Percentiles rank a stretch among this genome's conserved stretches.
phyloP scores from a whole-genome alignment of 805 yeast genomes.

The Teunomyces cretensis region DNA sequence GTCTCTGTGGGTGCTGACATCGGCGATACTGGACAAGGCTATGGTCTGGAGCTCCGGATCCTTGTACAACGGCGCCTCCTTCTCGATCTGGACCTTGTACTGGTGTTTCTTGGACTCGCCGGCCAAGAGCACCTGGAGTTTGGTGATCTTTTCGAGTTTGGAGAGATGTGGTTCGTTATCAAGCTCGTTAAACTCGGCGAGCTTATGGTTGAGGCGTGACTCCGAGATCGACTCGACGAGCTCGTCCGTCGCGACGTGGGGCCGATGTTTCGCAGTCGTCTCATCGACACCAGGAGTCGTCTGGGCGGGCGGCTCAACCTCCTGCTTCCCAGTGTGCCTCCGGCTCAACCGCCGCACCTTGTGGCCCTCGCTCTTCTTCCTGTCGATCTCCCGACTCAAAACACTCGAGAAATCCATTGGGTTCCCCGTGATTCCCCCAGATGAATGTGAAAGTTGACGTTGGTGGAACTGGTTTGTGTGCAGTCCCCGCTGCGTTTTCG shows the following conservation, averaged over 20 bases:
- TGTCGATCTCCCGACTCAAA: slow-evolving; percentile 48
- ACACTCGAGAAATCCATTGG: slow-evolving; percentile 51
- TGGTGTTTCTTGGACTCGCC: slow-evolving; percentile 16
- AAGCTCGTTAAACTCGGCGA: slow-evolving; percentile 18
- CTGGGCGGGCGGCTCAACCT: slow-evolving; percentile 9
- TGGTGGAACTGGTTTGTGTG: too few relatives aligned
- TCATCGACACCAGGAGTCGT: neutral
- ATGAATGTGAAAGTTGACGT: neutral
- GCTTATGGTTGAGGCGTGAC: slow-evolving; percentile 20
- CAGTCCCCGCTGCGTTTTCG: too few relatives aligned
- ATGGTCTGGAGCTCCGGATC: slow-evolving; percentile 9
- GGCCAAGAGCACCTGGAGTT: slow-evolving; percentile 17
- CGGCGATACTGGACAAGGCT: slow-evolving; percentile 7
- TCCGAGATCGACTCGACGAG: slow-evolving; percentile 16
- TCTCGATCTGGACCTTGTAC: slow-evolving; percentile 26
- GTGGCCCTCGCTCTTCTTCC: slow-evolving; percentile 32
- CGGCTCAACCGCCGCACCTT: slow-evolving; percentile 6
- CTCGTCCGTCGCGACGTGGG: slow-evolving; percentile 11
- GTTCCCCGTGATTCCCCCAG: neutral
- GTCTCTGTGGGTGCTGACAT: slow-evolving; percentile 14
- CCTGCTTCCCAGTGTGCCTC: slow-evolving; percentile 9
- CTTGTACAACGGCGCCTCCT: slow-evolving; percentile 18
- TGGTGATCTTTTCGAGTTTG: slow-evolving; percentile 18
- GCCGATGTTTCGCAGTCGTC: neutral
- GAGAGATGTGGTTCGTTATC: slow-evolving; percentile 9